These are phyloP conservation scores for Isatis tinctoria DNA, from an alignment of 345 rosid genomes.

Conservation along the genomic window DNA sequence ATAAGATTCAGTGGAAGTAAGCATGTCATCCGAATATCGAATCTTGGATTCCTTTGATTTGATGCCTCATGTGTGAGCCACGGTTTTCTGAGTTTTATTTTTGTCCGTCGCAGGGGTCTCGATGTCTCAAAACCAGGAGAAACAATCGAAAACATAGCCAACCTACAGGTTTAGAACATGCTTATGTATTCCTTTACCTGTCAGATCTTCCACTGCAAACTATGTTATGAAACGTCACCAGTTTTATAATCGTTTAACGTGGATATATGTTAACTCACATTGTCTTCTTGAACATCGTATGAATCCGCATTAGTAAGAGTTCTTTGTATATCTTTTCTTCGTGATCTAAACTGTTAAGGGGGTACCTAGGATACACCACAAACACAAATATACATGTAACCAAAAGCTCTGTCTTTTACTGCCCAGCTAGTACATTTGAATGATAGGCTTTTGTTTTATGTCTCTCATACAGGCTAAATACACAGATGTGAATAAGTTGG, in stretches of 20 bases:
- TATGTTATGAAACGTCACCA: conserved; percentile 6
- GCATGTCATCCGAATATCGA: conserved; percentile 7
- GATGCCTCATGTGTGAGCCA: conserved; percentile 8
- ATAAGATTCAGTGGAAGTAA: conserved; percentile 98
- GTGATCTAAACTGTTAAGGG: background rate
- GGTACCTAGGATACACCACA: background rate
- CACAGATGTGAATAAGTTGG: background rate
- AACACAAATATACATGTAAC: background rate
- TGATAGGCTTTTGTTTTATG: background rate
- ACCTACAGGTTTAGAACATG: conserved; percentile 65
- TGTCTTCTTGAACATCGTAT: conserved; percentile 8
- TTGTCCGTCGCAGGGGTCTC: conserved; percentile 60
- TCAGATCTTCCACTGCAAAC: conserved; percentile 1
- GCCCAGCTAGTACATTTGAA: background rate
- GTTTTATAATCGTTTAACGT: too few relatives aligned
- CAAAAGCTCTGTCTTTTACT: background rate
- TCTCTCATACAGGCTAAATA: background rate
- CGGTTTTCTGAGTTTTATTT: conserved; percentile 12
- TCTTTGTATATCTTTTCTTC: background rate
- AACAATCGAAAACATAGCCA: conserved; percentile 58
- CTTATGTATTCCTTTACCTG: conserved; percentile 2
- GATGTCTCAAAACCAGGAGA: conserved; percentile 88
- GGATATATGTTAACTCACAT: background rate
- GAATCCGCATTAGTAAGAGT: conserved; percentile 2
- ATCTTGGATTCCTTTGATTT: conserved; percentile 13